Evolutionary conservation across 371 early-diverging fungal species (phyloP).

Genomic region (Mucor saturninus): DNA sequence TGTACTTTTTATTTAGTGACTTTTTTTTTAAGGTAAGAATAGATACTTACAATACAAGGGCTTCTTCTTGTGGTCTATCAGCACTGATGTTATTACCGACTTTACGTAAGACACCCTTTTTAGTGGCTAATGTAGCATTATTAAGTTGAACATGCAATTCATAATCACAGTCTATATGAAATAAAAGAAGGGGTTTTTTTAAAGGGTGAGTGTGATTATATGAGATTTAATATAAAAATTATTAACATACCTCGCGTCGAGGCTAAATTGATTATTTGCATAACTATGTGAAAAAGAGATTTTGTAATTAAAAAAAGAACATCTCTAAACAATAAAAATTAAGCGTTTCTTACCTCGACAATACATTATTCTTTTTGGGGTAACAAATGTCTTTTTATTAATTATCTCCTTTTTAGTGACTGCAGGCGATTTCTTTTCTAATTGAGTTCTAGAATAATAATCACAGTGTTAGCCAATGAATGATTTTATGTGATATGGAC

Average conservation of each 20-base stretch:
- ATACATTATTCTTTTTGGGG: conserved; percentile 30
- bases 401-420: neutral
- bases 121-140: conserved; percentile 9
- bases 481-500: neutral
- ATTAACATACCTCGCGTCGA: conserved; percentile 23
- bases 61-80: conserved; percentile 24
- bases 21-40: neutral
- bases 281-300: conserved; percentile 12
- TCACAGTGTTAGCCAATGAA: neutral
- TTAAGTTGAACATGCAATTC: conserved; percentile 22
- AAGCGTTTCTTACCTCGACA: conserved; percentile 20
- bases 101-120: conserved; percentile 22
- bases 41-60: conserved; percentile 19
- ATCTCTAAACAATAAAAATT: neutral
- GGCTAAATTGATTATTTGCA: conserved; percentile 30
- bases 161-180: conserved; percentile 26
- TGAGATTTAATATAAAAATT: neutral
- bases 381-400: conserved; percentile 8
- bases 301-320: neutral
- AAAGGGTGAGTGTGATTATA: neutral
- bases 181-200: neutral
- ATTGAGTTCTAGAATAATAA: conserved; percentile 15
- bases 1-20: neutral
- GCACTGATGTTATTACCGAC: conserved; percentile 13
- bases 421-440: conserved; percentile 6